phyloP scores from a whole-genome alignment of 2,329 filamentous ascomycete genomes.

The Ophiostoma sp. region DNA sequence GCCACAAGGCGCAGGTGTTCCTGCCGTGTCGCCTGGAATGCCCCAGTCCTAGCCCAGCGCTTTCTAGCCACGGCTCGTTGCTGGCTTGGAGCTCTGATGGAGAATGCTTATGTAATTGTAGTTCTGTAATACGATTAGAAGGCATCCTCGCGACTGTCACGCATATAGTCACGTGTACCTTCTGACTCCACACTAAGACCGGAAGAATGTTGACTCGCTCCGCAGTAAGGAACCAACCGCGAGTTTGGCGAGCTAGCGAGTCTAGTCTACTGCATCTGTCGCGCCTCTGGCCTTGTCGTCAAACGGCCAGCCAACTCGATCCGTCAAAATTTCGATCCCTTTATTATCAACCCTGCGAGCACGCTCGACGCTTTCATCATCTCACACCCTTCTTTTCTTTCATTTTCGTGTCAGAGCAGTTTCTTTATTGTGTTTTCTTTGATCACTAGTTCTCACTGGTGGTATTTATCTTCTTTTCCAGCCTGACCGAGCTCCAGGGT shows the following conservation, averaged over 20 bases:
- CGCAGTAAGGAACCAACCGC: not conserved
- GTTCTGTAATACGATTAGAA: not conserved
- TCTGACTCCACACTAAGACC: not conserved
- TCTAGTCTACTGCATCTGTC: not conserved
- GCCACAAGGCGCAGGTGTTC: not conserved
- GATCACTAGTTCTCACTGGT: not conserved
- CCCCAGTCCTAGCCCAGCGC: constrained; percentile 5
- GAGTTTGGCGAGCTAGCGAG: not conserved
- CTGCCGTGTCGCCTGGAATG: constrained; percentile 3
- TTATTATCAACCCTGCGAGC: constrained; percentile 7
- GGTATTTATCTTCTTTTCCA: not conserved
- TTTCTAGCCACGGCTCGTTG: not conserved
- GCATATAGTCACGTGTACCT: not conserved
- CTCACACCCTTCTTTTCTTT: constrained; percentile 16
- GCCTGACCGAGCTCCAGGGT: constrained; percentile 4
- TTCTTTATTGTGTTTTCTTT: not conserved
- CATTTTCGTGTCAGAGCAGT: not conserved
- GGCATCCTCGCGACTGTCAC: not conserved
- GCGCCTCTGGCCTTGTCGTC: constrained; percentile 9
- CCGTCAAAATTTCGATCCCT: constrained; percentile 13
- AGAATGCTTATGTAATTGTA: not conserved
- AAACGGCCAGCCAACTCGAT: constrained; percentile 12
- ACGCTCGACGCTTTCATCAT: constrained; percentile 17
- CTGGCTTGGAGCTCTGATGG: not conserved
- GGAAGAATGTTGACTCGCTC: constrained; percentile 4